These are phyloP conservation scores for Neopestalotiopsis rosae DNA, from an alignment of 2,329 filamentous ascomycete genomes.

Conservation along the genomic window DNA sequence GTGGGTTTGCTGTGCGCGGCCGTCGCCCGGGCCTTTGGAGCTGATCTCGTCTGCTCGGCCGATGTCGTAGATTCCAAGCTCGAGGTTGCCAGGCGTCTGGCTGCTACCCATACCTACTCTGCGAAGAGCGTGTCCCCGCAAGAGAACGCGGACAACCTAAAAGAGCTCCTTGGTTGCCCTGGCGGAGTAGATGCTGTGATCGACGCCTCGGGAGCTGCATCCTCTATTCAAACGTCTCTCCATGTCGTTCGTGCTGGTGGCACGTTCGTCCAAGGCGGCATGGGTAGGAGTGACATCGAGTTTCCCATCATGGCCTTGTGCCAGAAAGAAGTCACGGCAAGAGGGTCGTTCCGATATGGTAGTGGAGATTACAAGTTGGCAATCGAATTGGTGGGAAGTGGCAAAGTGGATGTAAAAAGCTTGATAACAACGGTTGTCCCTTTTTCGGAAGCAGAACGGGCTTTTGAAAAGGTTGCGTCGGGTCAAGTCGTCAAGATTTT, in stretches of 20 bases:
- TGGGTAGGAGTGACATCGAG: conserved; percentile 85
- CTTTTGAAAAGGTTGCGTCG: conserved; percentile 84
- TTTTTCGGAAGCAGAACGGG: conserved; percentile 83
- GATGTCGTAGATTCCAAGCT: conserved; percentile 84
- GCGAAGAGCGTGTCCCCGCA: conserved; percentile 68
- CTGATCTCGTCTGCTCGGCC: conserved; percentile 79
- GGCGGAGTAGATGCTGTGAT: conserved; percentile 78
- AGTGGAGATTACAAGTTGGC: conserved; percentile 89
- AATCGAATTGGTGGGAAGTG: conserved; percentile 74
- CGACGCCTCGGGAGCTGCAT: conserved; percentile 80
- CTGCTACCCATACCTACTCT: conserved; percentile 73
- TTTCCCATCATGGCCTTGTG: conserved; percentile 94
- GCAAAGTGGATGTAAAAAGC: conserved; percentile 80
- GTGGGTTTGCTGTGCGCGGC: conserved; percentile 88
- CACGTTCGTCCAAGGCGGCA: conserved; percentile 84
- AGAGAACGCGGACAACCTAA: conserved; percentile 76
- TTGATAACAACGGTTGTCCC: conserved; percentile 78
- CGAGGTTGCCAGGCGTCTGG: conserved; percentile 76
- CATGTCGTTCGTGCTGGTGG: conserved; percentile 75
- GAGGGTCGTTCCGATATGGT: conserved; percentile 89
- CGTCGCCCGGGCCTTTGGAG: conserved; percentile 85
- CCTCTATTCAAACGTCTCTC: conserved; percentile 76
- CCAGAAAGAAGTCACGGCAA: conserved; percentile 84
- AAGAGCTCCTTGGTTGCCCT: conserved; percentile 66
- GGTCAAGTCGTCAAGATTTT: conserved; percentile 78